phyloP scores from a whole-genome alignment of 345 rosid species.

The Odontarrhena argentea region DNA sequence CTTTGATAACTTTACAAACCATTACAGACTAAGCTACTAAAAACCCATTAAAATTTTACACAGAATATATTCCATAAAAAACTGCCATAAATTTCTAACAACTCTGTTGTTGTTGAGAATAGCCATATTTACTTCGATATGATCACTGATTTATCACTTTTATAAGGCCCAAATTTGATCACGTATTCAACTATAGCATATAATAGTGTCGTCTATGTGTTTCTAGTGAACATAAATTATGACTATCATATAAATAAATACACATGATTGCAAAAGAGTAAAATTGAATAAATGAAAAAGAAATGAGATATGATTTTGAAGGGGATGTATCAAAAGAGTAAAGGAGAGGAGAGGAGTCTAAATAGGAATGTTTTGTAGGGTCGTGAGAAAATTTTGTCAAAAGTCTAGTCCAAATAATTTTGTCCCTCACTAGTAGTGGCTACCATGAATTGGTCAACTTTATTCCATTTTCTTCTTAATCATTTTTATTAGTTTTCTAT shows the following conservation, averaged over 20 bases:
- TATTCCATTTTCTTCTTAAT: constrained; percentile 23
- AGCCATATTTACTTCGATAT: no score
- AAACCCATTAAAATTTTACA: no score
- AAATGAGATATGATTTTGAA: constrained; percentile 26
- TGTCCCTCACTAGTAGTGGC: constrained; percentile 51
- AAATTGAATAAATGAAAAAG: constrained; percentile 2
- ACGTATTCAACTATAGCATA: background rate
- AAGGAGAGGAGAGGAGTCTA: constrained; percentile 29
- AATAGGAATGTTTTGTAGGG: constrained; percentile 39
- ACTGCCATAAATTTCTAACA: no score
- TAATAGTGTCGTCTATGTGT: background rate
- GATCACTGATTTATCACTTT: background rate
- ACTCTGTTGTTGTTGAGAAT: no score
- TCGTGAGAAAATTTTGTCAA: constrained; percentile 12
- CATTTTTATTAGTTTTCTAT: background rate
- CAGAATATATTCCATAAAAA: no score
- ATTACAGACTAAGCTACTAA: no score
- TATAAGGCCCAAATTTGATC: background rate
- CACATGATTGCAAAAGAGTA: background rate
- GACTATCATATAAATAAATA: background rate
- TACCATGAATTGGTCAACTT: constrained; percentile 39
- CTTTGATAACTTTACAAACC: no score
- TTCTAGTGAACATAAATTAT: background rate
- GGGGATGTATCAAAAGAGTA: constrained; percentile 37
- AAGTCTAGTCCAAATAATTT: constrained; percentile 40